phyloP scores from a whole-genome alignment of 441 rosid genomes.

The Croton laevigatus region DNA sequence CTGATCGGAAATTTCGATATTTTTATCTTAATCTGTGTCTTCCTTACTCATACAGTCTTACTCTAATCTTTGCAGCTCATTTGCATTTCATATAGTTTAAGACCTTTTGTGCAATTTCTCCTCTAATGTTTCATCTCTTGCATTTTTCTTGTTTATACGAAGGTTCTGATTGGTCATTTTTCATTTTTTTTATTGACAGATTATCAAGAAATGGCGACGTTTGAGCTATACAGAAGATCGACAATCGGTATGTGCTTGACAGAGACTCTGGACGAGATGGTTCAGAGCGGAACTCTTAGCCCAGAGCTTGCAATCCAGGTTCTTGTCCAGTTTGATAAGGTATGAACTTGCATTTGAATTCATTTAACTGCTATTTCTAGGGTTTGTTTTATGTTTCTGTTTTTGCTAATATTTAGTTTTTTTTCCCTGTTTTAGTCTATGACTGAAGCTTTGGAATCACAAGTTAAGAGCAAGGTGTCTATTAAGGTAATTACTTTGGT shows the following conservation, averaged over 20 bases:
- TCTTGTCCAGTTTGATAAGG: slow-evolving; percentile 97
- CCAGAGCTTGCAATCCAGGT: slow-evolving; percentile 97
- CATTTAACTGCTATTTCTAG: background rate
- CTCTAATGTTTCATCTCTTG: background rate
- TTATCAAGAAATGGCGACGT: slow-evolving; percentile 74
- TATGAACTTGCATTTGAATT: slow-evolving; percentile 13
- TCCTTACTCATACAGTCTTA: background rate
- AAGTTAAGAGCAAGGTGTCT: slow-evolving; percentile 90
- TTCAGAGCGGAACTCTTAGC: slow-evolving; percentile 75
- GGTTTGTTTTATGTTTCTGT: background rate
- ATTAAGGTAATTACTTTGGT: slow-evolving; percentile 52
- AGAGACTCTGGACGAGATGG: slow-evolving; percentile 97
- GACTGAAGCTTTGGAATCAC: slow-evolving; percentile 86
- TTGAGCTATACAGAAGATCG: slow-evolving; percentile 93
- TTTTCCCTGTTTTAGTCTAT: slow-evolving; percentile 51
- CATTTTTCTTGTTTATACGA: background rate
- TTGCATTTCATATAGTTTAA: background rate
- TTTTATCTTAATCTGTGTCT: background rate
- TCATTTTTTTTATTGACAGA: slow-evolving; percentile 30
- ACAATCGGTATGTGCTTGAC: slow-evolving; percentile 97
- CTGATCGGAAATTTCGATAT: slow-evolving; percentile 26
- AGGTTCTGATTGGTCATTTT: background rate
- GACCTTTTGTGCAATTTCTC: background rate
- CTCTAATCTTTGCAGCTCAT: background rate
- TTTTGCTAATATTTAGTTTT: background rate